Base-by-base conservation (phyloP, 768 basidiomycete genomes). In the Trametes maxima region DNA sequence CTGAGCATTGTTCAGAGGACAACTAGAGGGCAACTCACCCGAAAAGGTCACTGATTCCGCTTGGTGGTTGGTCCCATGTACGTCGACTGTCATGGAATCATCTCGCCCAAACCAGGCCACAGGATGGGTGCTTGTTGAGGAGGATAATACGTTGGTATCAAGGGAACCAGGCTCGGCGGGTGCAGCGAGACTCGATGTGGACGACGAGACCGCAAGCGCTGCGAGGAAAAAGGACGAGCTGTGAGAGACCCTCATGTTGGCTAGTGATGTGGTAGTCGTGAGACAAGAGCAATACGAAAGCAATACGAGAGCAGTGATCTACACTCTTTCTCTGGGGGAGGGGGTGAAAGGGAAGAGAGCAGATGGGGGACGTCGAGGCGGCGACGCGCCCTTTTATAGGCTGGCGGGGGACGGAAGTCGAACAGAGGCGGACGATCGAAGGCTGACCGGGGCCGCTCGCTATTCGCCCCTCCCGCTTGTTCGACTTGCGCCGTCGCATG, bases 181-280 rank as follows among this genome's bases (percentile, higher is more conserved):
- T 1, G 72, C 72, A 2, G 74, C 74, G 45, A 75, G 57, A 37
- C 62, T 62, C 33, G 67, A 65, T 1, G 72, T 62, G n/a, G 74
- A 72, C 0, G 73, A 70, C 3, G 70, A 66, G 37, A 68, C 59
- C 17, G 72, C 74, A 47, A 75, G 66, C 17, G 71, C 65, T 8
- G 72, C 73, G 42, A 75, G 60, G 55, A 75, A 16, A 44, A 75
- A 43, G n/a, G 74, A 75, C 46, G 74, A 74, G 67, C 73, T 72
- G 42, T 72, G 56, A 2, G 71, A 66, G 51, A 74, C 47, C 56
- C 64, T 71, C 74, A 75, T 75, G 62, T 43, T 57, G 63, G 54
- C 39, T 60, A 53, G 51, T 56, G 19, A 46, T 62, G 66, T 59
- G 54, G 19, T 53, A 51, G 43, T 51, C 39, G 37, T 53, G 65